Evolutionary conservation across 2,329 filamentous ascomycete species (phyloP).

Genomic region (Dactylonectria estremocensis): DNA sequence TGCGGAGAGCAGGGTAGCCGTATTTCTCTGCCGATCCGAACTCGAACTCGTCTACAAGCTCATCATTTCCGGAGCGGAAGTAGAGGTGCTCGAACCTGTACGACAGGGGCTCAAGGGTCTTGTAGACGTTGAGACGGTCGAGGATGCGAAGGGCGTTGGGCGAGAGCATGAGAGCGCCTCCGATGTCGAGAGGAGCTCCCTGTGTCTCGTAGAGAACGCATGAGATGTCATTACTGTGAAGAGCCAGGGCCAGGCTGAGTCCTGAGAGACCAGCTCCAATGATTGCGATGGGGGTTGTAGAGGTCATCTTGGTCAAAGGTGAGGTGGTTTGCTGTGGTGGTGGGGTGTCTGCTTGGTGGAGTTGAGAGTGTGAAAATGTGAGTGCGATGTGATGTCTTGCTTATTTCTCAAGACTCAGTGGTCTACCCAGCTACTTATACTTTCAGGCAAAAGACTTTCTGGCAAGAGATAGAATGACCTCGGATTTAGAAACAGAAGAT

Average conservation of each 20-base stretch:
- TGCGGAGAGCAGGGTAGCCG: slow-evolving; percentile 67
- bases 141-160: slow-evolving; percentile 71
- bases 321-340: background rate
- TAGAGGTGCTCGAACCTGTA: slow-evolving; percentile 67
- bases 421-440: background rate
- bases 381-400: background rate
- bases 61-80: slow-evolving; percentile 57
- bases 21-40: slow-evolving; percentile 65
- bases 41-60: slow-evolving; percentile 59
- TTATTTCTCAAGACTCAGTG: background rate
- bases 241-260: slow-evolving; percentile 68
- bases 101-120: slow-evolving; percentile 59
- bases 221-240: slow-evolving; percentile 66
- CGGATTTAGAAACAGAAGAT: background rate
- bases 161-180: slow-evolving; percentile 72
- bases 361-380: background rate
- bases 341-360: background rate
- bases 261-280: slow-evolving; percentile 60
- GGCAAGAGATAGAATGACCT: background rate
- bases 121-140: slow-evolving; percentile 64
- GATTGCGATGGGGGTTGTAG: slow-evolving; percentile 45
- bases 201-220: slow-evolving; percentile 68
- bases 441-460: background rate
- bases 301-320: slow-evolving; percentile 27
- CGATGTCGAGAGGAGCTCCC: slow-evolving; percentile 60